A percentile compares a stretch with the other conserved stretches of the same genome.
phyloP scores from a whole-genome alignment of 331 rosid species.

The Pyrus hybrid region DNA sequence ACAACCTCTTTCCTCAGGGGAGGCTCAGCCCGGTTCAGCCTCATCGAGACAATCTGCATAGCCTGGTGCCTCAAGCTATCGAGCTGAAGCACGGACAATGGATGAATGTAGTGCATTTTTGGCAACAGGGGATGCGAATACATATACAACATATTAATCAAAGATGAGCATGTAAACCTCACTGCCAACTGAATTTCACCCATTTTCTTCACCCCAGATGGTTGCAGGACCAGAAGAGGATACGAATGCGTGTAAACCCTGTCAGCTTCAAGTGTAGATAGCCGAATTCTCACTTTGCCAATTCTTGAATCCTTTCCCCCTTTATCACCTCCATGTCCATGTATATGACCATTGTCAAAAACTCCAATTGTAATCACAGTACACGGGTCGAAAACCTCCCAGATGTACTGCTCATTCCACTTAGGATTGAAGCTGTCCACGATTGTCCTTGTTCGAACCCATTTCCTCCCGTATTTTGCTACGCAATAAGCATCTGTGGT shows the following conservation, averaged over 20 bases:
- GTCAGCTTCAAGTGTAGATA: slow-evolving; percentile 43
- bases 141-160: slow-evolving; percentile 37
- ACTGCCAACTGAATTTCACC: slow-evolving; percentile 52
- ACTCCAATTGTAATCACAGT: slow-evolving; percentile 39
- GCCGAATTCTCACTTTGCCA: slow-evolving; percentile 39
- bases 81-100: slow-evolving; percentile 34
- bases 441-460: slow-evolving; percentile 44
- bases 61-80: slow-evolving; percentile 44
- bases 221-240: slow-evolving; percentile 33
- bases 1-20: slow-evolving; percentile 45
- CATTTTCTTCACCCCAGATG: slow-evolving; percentile 51
- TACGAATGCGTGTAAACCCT: slow-evolving; percentile 44
- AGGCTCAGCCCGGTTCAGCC: slow-evolving; percentile 41
- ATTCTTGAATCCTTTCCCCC: slow-evolving; percentile 35
- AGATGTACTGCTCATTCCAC: slow-evolving; percentile 46
- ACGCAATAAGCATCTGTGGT: slow-evolving; percentile 38
- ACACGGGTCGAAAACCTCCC: slow-evolving; percentile 52
- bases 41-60: slow-evolving; percentile 37
- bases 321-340: slow-evolving; percentile 15
- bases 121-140: slow-evolving; percentile 41
- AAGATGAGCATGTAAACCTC: slow-evolving; percentile 41
- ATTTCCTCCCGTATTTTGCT: slow-evolving; percentile 44
- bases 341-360: slow-evolving; percentile 37
- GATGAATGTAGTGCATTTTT: slow-evolving; percentile 47
- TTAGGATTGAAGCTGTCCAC: slow-evolving; percentile 29